Conservation (phyloP, 208 protist species). For the Leishmania arabica region DNA sequence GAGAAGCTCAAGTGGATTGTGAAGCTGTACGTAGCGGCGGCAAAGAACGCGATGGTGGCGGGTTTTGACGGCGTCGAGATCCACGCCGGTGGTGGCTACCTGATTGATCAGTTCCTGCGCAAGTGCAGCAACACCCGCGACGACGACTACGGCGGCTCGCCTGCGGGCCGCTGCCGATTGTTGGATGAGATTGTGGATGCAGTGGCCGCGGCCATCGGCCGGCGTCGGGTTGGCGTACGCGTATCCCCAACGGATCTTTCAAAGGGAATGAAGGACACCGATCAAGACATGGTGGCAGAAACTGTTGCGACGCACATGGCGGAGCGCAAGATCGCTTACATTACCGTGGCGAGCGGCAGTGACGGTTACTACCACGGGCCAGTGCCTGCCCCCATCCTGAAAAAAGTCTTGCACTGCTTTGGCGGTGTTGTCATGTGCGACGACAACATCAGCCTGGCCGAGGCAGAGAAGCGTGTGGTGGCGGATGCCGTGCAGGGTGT, state of each 20-base stretch:
- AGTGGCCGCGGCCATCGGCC: constrained; percentile 30
- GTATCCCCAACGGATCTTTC: constrained; percentile 36
- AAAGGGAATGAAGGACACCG: constrained; percentile 22
- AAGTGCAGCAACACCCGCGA: constrained; percentile 58
- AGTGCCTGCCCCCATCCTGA: not conserved
- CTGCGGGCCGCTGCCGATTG: constrained; percentile 58
- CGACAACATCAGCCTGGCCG: constrained; percentile 31
- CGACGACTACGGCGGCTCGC: constrained; percentile 78
- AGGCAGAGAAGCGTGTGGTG: constrained; percentile 8
- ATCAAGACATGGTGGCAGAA: constrained; percentile 15
- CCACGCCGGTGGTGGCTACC: constrained; percentile 79
- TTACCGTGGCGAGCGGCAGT: constrained; percentile 22
- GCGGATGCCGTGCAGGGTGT: constrained; percentile 24
- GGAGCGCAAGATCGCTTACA: constrained; percentile 28
- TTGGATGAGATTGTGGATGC: constrained; percentile 58
- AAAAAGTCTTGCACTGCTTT: not conserved
- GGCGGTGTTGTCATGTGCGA: constrained; percentile 23
- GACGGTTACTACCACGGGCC: constrained; percentile 36
- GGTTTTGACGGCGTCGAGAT: constrained; percentile 91
- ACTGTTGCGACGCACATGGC: constrained; percentile 14
- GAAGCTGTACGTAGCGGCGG: constrained; percentile 48
- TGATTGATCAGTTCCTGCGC: constrained; percentile 79
- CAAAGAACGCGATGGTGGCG: constrained; percentile 52
- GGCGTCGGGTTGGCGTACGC: constrained; percentile 42
- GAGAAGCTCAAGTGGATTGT: constrained; percentile 54